A percentile compares a stretch with the other conserved stretches of the same genome.
Conservation (phyloP, 768 basidiomycete species). For the Tricholoma saponaceum region DNA sequence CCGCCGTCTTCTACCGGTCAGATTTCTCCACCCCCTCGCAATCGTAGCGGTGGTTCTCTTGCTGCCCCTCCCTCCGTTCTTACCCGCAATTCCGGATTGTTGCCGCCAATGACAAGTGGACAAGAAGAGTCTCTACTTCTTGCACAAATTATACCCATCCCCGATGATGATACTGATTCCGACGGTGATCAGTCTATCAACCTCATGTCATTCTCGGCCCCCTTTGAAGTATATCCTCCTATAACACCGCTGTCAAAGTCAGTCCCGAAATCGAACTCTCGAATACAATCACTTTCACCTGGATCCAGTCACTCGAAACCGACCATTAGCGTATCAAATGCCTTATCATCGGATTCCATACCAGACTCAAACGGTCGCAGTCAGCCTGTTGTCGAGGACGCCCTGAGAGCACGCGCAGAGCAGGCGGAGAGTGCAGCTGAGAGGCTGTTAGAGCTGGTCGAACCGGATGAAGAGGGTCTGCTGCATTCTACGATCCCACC, state of each 20-base stretch:
- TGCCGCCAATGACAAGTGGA: constrained; percentile 33
- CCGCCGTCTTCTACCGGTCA: constrained; percentile 29
- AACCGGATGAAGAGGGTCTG: constrained; percentile 62
- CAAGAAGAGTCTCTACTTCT: constrained; percentile 63
- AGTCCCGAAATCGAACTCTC: constrained; percentile 29
- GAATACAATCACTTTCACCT: constrained; percentile 48
- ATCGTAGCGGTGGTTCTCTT: constrained; percentile 18
- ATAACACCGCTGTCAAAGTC: constrained; percentile 11
- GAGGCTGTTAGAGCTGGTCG: constrained; percentile 80
- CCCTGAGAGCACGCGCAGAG: constrained; percentile 79
- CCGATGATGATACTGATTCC: constrained; percentile 68
- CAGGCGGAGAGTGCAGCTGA: constrained; percentile 94
- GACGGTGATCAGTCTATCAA: constrained; percentile 60
- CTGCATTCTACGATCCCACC: constrained; percentile 51
- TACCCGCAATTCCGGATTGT: constrained; percentile 38
- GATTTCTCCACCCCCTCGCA: constrained; percentile 26
- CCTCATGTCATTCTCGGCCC: constrained; percentile 68
- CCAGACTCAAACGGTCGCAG: constrained; percentile 28
- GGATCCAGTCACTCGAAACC: constrained; percentile 47
- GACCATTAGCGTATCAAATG: constrained; percentile 49
- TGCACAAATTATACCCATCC: constrained; percentile 71
- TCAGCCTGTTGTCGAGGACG: constrained; percentile 72
- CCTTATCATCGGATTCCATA: constrained; percentile 54
- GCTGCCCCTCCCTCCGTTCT: constrained; percentile 30
- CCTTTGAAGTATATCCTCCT: constrained; percentile 49